Evolutionary conservation across 73 alveolate species (phyloP).

Genomic region (Blepharisma japonicum): DNA sequence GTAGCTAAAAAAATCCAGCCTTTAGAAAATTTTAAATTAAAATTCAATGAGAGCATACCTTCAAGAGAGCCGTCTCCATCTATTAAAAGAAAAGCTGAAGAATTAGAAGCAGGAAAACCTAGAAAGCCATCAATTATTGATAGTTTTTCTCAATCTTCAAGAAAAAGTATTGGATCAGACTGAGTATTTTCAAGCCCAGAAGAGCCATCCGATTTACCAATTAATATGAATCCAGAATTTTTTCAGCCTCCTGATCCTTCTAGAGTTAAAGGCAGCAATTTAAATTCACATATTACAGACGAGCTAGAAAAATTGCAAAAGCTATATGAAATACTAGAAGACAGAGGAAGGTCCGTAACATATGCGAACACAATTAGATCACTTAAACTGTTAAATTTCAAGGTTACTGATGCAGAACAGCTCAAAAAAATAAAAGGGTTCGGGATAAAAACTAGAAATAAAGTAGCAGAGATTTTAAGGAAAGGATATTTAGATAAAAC

Average conservation of each 20-base stretch:
- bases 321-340: conserved; percentile 60
- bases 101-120: too few species aligned
- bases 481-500: conserved; percentile 81
- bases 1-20: neutral
- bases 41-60: too few species aligned
- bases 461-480: conserved; percentile 81
- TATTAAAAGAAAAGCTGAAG: too few species aligned
- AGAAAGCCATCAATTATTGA: too few species aligned
- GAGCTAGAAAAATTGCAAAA: conserved; percentile 52
- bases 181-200: neutral
- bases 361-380: conserved; percentile 60
- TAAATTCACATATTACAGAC: conserved; percentile 39
- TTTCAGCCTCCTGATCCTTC: neutral
- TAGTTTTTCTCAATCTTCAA: too few species aligned
- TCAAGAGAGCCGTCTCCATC: too few species aligned
- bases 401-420: conserved; percentile 55
- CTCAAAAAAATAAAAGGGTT: conserved; percentile 50
- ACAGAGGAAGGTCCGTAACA: conserved; percentile 66
- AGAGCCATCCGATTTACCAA: neutral
- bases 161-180: neutral
- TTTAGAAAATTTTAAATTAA: too few species aligned
- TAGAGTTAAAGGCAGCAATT: neutral
- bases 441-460: conserved; percentile 88
- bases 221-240: neutral
- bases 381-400: conserved; percentile 46